phyloP scores from a whole-genome alignment of 331 rosid genomes.

The Telfairia occidentalis region DNA sequence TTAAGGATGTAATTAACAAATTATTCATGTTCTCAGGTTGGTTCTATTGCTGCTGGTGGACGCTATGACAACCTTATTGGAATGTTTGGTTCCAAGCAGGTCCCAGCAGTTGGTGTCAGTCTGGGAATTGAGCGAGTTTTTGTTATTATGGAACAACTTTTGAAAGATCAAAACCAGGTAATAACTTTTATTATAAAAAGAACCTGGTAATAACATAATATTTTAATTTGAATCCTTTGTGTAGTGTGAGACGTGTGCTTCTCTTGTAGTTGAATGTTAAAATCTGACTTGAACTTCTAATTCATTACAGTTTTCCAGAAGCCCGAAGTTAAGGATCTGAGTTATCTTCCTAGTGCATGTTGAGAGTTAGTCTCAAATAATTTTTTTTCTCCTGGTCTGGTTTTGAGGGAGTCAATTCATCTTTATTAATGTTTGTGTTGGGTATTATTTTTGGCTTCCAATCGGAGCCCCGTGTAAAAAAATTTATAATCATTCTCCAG shows the following conservation, averaged over 20 bases:
- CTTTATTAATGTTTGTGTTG: neutral
- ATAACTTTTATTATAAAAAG: too few relatives aligned
- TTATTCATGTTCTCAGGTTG: slow-evolving; percentile 43
- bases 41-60: slow-evolving; percentile 92
- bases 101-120: slow-evolving; percentile 85
- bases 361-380: neutral
- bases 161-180: slow-evolving; percentile 66
- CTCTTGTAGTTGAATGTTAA: neutral
- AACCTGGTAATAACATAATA: slow-evolving; percentile 37
- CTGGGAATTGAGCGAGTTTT: slow-evolving; percentile 95
- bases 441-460: neutral
- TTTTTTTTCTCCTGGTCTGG: neutral
- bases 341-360: neutral
- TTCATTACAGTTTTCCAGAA: neutral
- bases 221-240: neutral
- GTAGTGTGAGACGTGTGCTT: neutral
- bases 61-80: slow-evolving; percentile 87
- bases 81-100: slow-evolving; percentile 78
- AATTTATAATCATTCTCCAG: neutral
- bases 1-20: neutral
- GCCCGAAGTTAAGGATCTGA: neutral
- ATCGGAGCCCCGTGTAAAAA: neutral
- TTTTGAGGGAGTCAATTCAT: neutral
- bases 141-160: slow-evolving; percentile 65
- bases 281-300: neutral